A percentile compares a stretch with the other conserved stretches of the same genome.
These are phyloP conservation scores for Lachnellula subtilissima DNA, from an alignment of 2,329 filamentous ascomycete genomes.

Conservation along the genomic window DNA sequence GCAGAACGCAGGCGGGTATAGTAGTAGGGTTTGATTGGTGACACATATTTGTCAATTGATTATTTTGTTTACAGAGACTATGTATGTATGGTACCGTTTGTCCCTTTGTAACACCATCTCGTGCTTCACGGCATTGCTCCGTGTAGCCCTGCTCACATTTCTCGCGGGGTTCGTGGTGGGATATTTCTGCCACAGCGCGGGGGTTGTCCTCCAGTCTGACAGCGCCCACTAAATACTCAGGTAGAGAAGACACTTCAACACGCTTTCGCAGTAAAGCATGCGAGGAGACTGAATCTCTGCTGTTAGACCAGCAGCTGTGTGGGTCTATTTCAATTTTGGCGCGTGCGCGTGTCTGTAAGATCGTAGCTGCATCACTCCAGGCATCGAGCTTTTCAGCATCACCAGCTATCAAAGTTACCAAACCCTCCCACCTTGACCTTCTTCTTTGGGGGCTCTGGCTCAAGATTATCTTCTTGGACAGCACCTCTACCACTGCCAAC, in stretches of 20 bases:
- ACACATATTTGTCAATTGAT: not conserved
- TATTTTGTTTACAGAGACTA: too few relatives aligned
- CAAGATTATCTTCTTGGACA: constrained; percentile 57
- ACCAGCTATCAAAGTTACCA: constrained; percentile 95
- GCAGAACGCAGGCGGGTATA: too few relatives aligned
- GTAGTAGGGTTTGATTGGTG: not conserved
- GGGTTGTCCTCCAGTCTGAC: not conserved
- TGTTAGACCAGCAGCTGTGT: not conserved
- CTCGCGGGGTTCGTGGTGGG: not conserved
- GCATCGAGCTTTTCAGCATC: constrained; percentile 22
- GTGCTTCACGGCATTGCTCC: not conserved
- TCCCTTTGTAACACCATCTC: not conserved
- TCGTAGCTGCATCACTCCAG: too few relatives aligned
- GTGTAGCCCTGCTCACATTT: not conserved
- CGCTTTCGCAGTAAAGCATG: not conserved
- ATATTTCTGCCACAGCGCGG: not conserved
- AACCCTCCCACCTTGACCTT: constrained; percentile 78
- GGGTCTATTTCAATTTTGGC: not conserved
- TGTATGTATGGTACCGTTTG: too few relatives aligned
- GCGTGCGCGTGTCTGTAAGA: not conserved
- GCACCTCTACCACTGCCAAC: constrained; percentile 37
- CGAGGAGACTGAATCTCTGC: not conserved
- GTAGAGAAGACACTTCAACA: too few relatives aligned
- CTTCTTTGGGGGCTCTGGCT: constrained; percentile 71
- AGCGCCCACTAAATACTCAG: not conserved